Conservation (phyloP, 371 early-diverging fungal species). For the Apophysomyces sp. region DNA sequence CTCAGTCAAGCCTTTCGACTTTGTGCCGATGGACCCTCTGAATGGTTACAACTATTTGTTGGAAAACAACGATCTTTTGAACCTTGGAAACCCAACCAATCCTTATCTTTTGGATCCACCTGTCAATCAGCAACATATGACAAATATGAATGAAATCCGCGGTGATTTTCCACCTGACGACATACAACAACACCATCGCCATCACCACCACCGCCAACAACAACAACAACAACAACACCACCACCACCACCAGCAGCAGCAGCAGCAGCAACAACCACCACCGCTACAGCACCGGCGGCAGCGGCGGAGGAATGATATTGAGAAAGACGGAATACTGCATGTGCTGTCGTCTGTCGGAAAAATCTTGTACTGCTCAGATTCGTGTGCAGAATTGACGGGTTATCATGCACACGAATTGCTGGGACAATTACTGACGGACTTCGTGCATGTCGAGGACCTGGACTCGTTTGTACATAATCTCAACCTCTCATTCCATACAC, state of each 20-base stretch:
- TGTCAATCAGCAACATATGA: not conserved
- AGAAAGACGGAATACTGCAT: constrained; percentile 24
- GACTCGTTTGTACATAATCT: constrained; percentile 21
- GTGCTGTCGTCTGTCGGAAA: constrained; percentile 58
- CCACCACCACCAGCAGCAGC: no score
- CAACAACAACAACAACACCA: no score
- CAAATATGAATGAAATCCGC: not conserved
- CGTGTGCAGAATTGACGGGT: constrained; percentile 53
- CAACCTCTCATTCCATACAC: constrained; percentile 44
- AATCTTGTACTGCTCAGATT: constrained; percentile 60
- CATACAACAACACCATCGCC: no score
- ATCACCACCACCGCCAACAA: no score
- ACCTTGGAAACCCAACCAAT: not conserved
- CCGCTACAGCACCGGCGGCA: not conserved
- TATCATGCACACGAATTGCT: constrained; percentile 60
- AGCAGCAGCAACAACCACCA: no score
- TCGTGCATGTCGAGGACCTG: constrained; percentile 49
- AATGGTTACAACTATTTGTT: not conserved
- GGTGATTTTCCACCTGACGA: not conserved
- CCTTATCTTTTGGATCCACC: not conserved
- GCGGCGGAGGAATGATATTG: not conserved
- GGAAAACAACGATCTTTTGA: not conserved
- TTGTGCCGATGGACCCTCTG: not conserved
- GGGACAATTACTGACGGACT: constrained; percentile 51
- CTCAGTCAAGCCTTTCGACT: not conserved